Conservation (phyloP, 805 yeast genomes). For the Tetrapisispora arboricola region DNA sequence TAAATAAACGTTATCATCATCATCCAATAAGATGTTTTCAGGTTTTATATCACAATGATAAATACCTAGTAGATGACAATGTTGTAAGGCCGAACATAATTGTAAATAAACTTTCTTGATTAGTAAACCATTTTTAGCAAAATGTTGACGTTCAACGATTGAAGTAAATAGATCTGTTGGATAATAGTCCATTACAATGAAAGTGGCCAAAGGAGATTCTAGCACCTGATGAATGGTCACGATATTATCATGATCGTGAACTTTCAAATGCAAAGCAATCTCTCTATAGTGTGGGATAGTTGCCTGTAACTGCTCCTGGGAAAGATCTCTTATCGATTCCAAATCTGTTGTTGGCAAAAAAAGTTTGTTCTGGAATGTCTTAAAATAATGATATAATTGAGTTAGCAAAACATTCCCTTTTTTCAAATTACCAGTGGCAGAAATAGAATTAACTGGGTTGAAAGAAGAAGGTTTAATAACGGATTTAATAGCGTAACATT, state of each 20-base stretch:
- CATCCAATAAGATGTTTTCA: slow-evolving; percentile 71
- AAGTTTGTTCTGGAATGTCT: slow-evolving; percentile 13
- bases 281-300: slow-evolving; percentile 43
- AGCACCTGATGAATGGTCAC: slow-evolving; percentile 66
- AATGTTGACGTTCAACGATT: slow-evolving; percentile 64
- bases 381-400: slow-evolving; percentile 6
- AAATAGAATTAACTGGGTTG: slow-evolving; percentile 15
- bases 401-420: slow-evolving; percentile 4
- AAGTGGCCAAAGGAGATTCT: slow-evolving; percentile 45
- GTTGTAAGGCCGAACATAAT: slow-evolving; percentile 70
- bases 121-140: slow-evolving; percentile 39
- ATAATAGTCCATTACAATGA: slow-evolving; percentile 79
- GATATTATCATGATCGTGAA: slow-evolving; percentile 71
- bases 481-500: slow-evolving; percentile 60
- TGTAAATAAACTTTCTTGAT: slow-evolving; percentile 59
- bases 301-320: slow-evolving; percentile 1
- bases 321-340: slow-evolving; percentile 18
- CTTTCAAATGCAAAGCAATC: slow-evolving; percentile 60
- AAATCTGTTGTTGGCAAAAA: slow-evolving; percentile 25
- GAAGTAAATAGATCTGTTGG: slow-evolving; percentile 81
- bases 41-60: slow-evolving; percentile 95
- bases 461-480: slow-evolving; percentile 40
- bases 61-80: slow-evolving; percentile 74
- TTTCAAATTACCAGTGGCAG: slow-evolving; percentile 5
- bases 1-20: slow-evolving; percentile 48